A percentile compares a stretch with the other conserved stretches of the same genome.
Conservation (phyloP, 2,329 filamentous ascomycete genomes). For the Aspergillus sp. region DNA sequence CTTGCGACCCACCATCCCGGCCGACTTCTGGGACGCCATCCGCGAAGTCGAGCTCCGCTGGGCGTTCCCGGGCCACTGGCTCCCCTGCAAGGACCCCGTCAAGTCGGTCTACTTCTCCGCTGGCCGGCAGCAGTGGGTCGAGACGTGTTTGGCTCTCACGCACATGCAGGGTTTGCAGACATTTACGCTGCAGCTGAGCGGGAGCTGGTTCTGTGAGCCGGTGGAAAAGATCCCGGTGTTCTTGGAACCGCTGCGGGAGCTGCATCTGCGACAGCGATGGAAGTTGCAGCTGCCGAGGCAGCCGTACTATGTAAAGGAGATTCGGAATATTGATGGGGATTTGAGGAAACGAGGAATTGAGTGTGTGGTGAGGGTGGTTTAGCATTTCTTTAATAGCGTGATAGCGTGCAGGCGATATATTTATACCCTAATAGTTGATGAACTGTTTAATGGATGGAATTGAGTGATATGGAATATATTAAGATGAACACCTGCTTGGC, state of each 20-base stretch:
- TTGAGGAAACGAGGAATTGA: conserved; percentile 36
- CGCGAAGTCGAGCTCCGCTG: conserved; percentile 40
- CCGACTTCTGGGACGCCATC: conserved; percentile 33
- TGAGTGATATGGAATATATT: no score
- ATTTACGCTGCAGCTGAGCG: conserved; percentile 36
- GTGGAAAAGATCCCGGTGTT: conserved; percentile 40
- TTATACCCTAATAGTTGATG: no score
- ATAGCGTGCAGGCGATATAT: no score
- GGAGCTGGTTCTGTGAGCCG: conserved; percentile 41
- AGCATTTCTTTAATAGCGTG: no score
- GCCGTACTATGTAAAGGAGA: conserved; percentile 37
- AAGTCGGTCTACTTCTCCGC: conserved; percentile 42
- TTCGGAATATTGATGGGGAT: conserved; percentile 31
- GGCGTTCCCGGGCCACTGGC: conserved; percentile 44
- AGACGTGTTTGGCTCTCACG: conserved; percentile 35
- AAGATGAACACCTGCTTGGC: no score
- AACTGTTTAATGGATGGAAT: no score
- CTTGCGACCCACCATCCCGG: conserved; percentile 37
- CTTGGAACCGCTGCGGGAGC: conserved; percentile 35
- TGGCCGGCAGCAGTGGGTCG: conserved; percentile 40
- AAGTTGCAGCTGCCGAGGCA: conserved; percentile 36
- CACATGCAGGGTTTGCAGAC: conserved; percentile 29
- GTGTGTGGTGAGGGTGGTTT: conserved; percentile 29
- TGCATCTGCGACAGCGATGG: conserved; percentile 31
- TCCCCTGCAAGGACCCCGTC: conserved; percentile 44